These are phyloP conservation scores for Fraxinus excelsior DNA, from an alignment of 257 asterid species.

Conservation along the genomic window DNA sequence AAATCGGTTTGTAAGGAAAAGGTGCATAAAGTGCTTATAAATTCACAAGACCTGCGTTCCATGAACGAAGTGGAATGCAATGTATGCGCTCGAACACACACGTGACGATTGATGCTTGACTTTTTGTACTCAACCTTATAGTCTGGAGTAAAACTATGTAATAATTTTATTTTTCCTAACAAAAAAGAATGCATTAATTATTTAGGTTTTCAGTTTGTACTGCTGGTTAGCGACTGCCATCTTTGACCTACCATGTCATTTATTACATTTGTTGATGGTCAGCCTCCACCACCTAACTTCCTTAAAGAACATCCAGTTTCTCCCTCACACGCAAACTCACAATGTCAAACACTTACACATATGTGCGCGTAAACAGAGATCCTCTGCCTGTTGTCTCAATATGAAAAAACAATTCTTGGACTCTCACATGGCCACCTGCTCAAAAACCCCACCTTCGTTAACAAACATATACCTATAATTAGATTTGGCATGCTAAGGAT, in stretches of 20 bases:
- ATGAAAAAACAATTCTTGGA: slow-evolving; percentile 9
- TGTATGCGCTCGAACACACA: too few species aligned
- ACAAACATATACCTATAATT: background rate
- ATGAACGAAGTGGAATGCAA: too few species aligned
- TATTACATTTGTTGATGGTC: background rate
- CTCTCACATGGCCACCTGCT: slow-evolving; percentile 28
- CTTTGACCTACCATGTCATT: background rate
- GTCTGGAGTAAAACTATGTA: too few species aligned
- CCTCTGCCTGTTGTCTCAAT: background rate
- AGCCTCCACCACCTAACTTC: slow-evolving; percentile 18
- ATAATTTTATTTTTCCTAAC: too few species aligned
- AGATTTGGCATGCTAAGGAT: background rate
- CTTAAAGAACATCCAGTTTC: background rate
- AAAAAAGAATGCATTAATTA: too few species aligned
- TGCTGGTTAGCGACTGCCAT: background rate
- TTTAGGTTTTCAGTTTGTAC: too few species aligned
- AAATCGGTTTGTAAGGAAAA: too few species aligned
- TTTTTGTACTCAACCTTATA: too few species aligned
- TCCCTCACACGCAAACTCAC: background rate
- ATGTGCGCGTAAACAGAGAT: background rate
- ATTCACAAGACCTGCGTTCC: too few species aligned
- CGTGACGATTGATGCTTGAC: too few species aligned
- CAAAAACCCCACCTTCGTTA: background rate
- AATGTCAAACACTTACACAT: background rate
- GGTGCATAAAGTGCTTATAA: too few species aligned